These are phyloP conservation scores for Trypanosoma theileri DNA, from an alignment of 208 protist species.

Conservation along the genomic window DNA sequence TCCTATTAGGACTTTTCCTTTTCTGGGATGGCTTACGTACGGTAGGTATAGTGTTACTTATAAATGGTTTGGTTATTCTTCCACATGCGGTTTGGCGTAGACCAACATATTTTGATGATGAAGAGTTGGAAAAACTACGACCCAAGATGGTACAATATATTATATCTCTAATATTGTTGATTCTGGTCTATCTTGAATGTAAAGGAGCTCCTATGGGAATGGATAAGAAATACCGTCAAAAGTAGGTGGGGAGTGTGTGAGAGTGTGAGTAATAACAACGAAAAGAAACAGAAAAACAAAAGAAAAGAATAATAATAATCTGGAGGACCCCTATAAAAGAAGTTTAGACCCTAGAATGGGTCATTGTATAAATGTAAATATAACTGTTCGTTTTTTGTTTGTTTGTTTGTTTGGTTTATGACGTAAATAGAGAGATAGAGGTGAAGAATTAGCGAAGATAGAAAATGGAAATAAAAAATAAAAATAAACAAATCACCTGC, in stretches of 20 bases:
- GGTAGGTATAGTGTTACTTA: conserved; percentile 28
- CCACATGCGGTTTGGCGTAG: conserved; percentile 68
- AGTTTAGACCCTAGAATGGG: too few species aligned
- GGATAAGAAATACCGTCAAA: not conserved
- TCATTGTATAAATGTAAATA: too few species aligned
- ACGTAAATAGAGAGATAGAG: too few species aligned
- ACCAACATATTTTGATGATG: conserved; percentile 84
- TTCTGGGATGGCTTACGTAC: conserved; percentile 57
- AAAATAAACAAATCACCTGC: too few species aligned
- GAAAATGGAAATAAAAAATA: too few species aligned
- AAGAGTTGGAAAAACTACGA: conserved; percentile 82
- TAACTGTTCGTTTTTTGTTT: too few species aligned
- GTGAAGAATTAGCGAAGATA: too few species aligned
- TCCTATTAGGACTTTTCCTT: conserved; percentile 38
- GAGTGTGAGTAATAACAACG: too few species aligned
- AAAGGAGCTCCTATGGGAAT: conserved; percentile 18
- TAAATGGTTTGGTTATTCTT: conserved; percentile 61
- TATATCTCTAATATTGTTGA: conserved; percentile 45
- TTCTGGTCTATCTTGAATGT: conserved; percentile 68
- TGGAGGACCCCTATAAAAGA: conserved; percentile 1
- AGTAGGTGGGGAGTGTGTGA: not conserved
- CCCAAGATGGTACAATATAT: conserved; percentile 72
- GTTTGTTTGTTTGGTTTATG: too few species aligned
- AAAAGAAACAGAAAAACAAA: too few species aligned
- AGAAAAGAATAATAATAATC: not conserved